Conservation (phyloP, 1,284 basidiomycete genomes). For the Cutaneotrichosporon dermatis region DNA sequence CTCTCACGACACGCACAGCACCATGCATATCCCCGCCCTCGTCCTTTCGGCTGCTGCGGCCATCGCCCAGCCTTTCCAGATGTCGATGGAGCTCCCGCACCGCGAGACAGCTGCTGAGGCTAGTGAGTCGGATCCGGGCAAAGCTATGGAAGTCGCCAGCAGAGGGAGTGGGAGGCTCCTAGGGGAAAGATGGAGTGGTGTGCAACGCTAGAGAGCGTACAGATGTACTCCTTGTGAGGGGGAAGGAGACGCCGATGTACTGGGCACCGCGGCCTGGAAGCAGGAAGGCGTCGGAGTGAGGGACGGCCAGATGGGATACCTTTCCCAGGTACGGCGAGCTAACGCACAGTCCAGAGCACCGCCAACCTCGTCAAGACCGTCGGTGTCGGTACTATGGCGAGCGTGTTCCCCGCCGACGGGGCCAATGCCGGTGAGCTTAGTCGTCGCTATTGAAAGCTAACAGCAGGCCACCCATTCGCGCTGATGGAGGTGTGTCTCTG, state of each 20-base stretch:
- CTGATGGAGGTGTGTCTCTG: slow-evolving; percentile 59
- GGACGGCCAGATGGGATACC: too few relatives aligned
- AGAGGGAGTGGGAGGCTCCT: too few relatives aligned
- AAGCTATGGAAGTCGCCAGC: too few relatives aligned
- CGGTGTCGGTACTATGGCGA: slow-evolving; percentile 40
- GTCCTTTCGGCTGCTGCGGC: slow-evolving; percentile 4
- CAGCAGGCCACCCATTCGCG: slow-evolving; percentile 57
- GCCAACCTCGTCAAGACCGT: slow-evolving; percentile 15
- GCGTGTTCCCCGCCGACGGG: slow-evolving; percentile 32
- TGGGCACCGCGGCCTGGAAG: too few relatives aligned
- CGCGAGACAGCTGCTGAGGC: slow-evolving; percentile 30
- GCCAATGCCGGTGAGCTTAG: slow-evolving; percentile 30
- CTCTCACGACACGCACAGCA: not conserved
- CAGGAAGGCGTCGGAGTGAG: too few relatives aligned
- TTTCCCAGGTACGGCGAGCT: not conserved
- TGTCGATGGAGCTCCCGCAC: slow-evolving; percentile 2
- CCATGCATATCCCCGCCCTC: slow-evolving; percentile 8
- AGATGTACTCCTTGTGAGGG: too few relatives aligned
- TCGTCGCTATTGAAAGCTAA: not conserved
- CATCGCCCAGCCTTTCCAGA: slow-evolving; percentile 7
- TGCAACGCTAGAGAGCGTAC: too few relatives aligned
- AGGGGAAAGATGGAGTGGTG: too few relatives aligned
- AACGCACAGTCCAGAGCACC: slow-evolving; percentile 7
- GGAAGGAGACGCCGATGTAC: too few relatives aligned
- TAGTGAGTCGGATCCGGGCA: slow-evolving; percentile 10